Evolutionary conservation across 495 filamentous ascomycete species (phyloP), one percentile per base, ranked within the genome.

Genomic region (Penicillium steckii): DNA sequence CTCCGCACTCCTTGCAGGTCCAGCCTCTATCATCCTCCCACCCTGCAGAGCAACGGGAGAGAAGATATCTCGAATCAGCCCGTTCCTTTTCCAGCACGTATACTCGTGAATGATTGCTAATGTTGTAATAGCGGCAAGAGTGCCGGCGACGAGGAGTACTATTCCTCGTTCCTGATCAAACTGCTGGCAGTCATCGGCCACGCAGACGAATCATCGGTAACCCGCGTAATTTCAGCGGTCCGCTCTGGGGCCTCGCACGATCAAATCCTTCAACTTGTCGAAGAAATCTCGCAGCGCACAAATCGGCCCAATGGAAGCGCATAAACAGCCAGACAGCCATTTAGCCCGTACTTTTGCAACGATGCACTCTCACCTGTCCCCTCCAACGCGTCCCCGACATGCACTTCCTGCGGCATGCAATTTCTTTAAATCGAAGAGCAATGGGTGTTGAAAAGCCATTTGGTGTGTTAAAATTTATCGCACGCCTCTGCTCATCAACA

Each of bases 201-300:
- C 5, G 64, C 61, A 18, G 55, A 68, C 17, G 55, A 60, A 25
- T 62, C 55, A 25, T 41, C 59, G 0, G 53, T 74, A 1, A 27
- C 47, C 32, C 59, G 37, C n/a, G 25, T 74, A 37, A 46, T 74
- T 42, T 41, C 57, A 3, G 44, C 60, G 44, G 68, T 74, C 45
- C 71, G 70, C 27, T 59, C 69, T 9, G 66, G 68, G 18, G 69
- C 65, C 22, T 69, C 69, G 12, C 48, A 68, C 15, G 27, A 56
- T 43, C 55, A 69, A 4, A 71, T 74, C 19, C 64, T 65, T 24
- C 38, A 50, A 3, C 44, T 47, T 2, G 37, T 74, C 49, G 53
- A 65, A 5, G 50, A 55, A 13, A 15, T 60, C 27, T 51, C 35
- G 25, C 8, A 9, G n/a, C 19, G 8, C 18, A 12, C 19, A 6